These are phyloP conservation scores for Ophiostoma ips DNA, from an alignment of 2,329 filamentous ascomycete species.

Conservation along the genomic window DNA sequence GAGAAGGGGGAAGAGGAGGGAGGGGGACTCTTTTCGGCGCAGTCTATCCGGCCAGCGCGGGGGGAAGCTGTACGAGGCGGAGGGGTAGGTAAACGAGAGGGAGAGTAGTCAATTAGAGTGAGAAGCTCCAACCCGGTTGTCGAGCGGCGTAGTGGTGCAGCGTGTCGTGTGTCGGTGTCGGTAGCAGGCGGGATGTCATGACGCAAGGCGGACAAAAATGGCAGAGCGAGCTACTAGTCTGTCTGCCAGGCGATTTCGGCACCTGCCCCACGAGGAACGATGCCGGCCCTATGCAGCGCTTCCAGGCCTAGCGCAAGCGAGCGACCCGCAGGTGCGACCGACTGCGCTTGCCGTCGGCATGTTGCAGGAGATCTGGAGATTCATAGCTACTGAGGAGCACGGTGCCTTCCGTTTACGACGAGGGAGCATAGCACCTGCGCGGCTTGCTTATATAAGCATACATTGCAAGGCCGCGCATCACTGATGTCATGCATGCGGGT, in stretches of 20 bases:
- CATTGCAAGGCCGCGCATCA: no score
- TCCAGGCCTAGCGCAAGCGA: background rate
- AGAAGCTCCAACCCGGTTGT: background rate
- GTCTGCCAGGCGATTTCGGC: slow-evolving; percentile 1
- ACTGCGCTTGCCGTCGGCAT: background rate
- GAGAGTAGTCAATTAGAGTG: background rate
- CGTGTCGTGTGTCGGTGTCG: background rate
- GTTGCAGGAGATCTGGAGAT: no score
- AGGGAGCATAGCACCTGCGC: no score
- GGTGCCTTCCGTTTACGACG: no score
- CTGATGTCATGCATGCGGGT: no score
- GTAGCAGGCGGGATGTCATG: background rate
- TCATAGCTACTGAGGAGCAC: no score
- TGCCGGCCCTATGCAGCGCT: background rate
- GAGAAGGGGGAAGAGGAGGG: no score
- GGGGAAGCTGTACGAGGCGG: background rate
- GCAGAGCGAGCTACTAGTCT: no score
- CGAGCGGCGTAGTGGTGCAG: background rate
- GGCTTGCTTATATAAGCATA: no score
- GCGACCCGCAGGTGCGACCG: background rate
- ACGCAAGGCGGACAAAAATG: no score
- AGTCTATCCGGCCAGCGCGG: background rate
- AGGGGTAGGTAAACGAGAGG: background rate
- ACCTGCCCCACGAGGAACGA: slow-evolving; percentile 2
- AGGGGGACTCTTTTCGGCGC: no score